phyloP scores from a whole-genome alignment of 495 filamentous ascomycete genomes.

The Alectoria sarmentosa region DNA sequence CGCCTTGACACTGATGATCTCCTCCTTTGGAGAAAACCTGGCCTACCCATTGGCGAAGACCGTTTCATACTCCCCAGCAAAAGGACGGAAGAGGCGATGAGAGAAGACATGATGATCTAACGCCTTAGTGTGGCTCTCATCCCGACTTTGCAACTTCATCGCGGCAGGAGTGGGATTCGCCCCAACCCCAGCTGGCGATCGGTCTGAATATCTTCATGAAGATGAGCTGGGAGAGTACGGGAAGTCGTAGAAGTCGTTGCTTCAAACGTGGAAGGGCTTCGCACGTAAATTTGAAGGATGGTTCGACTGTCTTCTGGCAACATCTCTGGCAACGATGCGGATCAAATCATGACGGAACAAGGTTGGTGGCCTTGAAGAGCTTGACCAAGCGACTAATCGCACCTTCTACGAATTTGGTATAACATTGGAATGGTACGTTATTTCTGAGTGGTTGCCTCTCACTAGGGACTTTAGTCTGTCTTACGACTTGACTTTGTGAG shows the following conservation, averaged over 20 bases:
- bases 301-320: slow-evolving; percentile 51
- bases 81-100: slow-evolving; percentile 38
- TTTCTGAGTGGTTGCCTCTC: background rate
- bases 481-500: background rate
- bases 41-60: slow-evolving; percentile 48
- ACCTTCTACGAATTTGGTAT: slow-evolving; percentile 56
- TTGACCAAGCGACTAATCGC: slow-evolving; percentile 29
- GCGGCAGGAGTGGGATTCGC: slow-evolving; percentile 45
- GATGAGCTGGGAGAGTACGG: slow-evolving; percentile 36
- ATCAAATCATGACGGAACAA: slow-evolving; percentile 10
- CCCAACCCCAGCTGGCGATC: slow-evolving; percentile 23
- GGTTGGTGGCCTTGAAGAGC: slow-evolving; percentile 19
- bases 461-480: background rate
- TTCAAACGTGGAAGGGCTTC: slow-evolving; percentile 51
- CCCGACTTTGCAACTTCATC: slow-evolving; percentile 56
- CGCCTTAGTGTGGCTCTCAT: slow-evolving; percentile 55
- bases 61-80: slow-evolving; percentile 46
- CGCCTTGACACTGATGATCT: slow-evolving; percentile 56
- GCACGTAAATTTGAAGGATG: slow-evolving; percentile 52
- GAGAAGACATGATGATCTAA: slow-evolving; percentile 58
- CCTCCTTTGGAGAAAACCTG: slow-evolving; percentile 53
- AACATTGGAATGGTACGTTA: slow-evolving; percentile 47
- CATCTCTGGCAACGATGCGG: slow-evolving; percentile 48
- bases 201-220: background rate
- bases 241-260: slow-evolving; percentile 44